Conservation (phyloP, 2,329 filamentous ascomycete genomes). For the Lithohypha guttulata region DNA sequence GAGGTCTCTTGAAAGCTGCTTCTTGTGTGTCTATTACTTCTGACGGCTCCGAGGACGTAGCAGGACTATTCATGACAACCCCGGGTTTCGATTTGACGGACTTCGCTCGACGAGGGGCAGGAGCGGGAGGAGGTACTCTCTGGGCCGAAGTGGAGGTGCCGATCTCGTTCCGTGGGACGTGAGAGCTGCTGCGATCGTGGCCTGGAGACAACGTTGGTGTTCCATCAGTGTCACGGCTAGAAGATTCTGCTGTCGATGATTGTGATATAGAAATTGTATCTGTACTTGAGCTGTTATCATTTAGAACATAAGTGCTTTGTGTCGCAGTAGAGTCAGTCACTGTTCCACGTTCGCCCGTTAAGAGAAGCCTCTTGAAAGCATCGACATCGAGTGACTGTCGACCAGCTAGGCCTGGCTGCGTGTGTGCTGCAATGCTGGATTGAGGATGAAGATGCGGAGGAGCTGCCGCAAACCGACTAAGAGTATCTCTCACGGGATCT, state of each 20-base stretch:
- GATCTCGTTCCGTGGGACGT: background rate
- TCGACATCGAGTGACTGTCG: constrained; percentile 58
- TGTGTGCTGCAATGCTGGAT: constrained; percentile 1
- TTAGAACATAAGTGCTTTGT: constrained; percentile 16
- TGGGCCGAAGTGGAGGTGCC: constrained; percentile 31
- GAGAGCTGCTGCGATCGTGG: constrained; percentile 33
- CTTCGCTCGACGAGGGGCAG: constrained; percentile 68
- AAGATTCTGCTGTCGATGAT: constrained; percentile 48
- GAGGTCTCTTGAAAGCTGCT: constrained; percentile 21
- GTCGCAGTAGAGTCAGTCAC: constrained; percentile 14
- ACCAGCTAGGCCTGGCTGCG: constrained; percentile 16
- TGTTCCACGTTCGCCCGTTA: constrained; percentile 55
- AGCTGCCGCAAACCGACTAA: constrained; percentile 19
- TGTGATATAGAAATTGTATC: constrained; percentile 50
- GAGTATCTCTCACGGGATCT: constrained; percentile 17
- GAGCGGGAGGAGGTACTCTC: constrained; percentile 61
- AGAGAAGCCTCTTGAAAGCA: constrained; percentile 62
- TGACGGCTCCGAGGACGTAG: too few relatives aligned
- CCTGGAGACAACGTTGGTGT: constrained; percentile 52
- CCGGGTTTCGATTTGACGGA: too few relatives aligned
- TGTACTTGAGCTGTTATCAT: constrained; percentile 41
- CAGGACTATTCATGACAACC: too few relatives aligned
- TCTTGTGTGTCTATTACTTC: too few relatives aligned
- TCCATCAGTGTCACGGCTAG: constrained; percentile 35
- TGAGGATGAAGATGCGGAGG: constrained; percentile 8